phyloP scores from a whole-genome alignment of 495 filamentous ascomycete species.

The Lophiotrema nucula region DNA sequence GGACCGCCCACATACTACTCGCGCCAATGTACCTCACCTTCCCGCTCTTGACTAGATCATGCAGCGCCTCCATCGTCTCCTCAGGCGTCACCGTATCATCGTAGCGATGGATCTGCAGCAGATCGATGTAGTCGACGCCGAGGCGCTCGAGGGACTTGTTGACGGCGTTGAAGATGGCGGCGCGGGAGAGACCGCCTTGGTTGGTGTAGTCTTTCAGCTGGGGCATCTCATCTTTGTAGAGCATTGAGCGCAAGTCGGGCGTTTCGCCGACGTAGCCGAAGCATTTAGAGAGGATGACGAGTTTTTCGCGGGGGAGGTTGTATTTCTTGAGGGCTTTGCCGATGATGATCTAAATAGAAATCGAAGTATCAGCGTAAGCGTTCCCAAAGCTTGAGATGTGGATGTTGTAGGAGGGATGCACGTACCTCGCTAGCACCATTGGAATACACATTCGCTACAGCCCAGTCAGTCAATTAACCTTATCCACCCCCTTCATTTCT shows the following conservation, averaged over 20 bases:
- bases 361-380: too few relatives aligned
- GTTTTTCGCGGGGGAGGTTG: slow-evolving; percentile 46
- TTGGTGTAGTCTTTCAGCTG: slow-evolving; percentile 50
- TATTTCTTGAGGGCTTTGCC: slow-evolving; percentile 49
- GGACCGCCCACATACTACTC: slow-evolving; percentile 41
- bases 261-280: slow-evolving; percentile 43
- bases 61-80: slow-evolving; percentile 42
- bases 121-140: slow-evolving; percentile 35
- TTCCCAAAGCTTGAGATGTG: too few relatives aligned
- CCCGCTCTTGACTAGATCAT: slow-evolving; percentile 41
- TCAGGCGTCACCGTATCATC: slow-evolving; percentile 32
- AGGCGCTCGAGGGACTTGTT: slow-evolving; percentile 34
- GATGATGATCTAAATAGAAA: too few relatives aligned
- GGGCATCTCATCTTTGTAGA: slow-evolving; percentile 32
- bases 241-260: slow-evolving; percentile 22
- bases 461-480: background rate
- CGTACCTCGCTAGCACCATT: slow-evolving; percentile 47
- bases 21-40: slow-evolving; percentile 45
- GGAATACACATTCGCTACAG: slow-evolving; percentile 30
- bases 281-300: slow-evolving; percentile 50
- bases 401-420: too few relatives aligned
- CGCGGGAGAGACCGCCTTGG: slow-evolving; percentile 40
- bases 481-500: background rate
- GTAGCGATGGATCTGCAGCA: slow-evolving; percentile 41
- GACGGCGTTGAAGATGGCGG: slow-evolving; percentile 39